Percentiles rank a stretch among this genome's conserved stretches.
Evolutionary conservation across 129 eudicot genomes (phyloP).

Genomic region (Mikania micrantha): DNA sequence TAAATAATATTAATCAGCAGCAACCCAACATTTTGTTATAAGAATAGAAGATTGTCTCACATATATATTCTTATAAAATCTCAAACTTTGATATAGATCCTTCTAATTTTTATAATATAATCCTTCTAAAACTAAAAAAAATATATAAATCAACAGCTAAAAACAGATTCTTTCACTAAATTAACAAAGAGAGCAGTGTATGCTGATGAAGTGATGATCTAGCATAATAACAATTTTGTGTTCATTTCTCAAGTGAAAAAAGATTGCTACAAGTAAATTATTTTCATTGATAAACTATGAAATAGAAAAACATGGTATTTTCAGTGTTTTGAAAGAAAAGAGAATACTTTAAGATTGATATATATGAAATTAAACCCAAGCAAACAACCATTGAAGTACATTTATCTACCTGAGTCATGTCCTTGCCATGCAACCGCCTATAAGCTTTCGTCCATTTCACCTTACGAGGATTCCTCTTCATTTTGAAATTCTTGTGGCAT

Average conservation of each 20-base stretch:
- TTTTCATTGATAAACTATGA: not conserved
- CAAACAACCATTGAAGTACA: not conserved
- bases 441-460: conserved; percentile 97
- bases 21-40: not conserved
- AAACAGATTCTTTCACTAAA: not conserved
- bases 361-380: not conserved
- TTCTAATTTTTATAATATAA: not conserved
- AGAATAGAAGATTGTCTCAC: not conserved
- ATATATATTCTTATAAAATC: not conserved
- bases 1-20: not conserved
- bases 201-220: not conserved
- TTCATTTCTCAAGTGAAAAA: not conserved
- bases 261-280: not conserved
- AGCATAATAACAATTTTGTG: not conserved
- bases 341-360: not conserved
- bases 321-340: not conserved
- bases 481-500: conserved; percentile 95
- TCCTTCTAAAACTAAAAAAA: not conserved
- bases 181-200: not conserved
- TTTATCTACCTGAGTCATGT: conserved; percentile 80
- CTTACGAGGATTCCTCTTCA: conserved; percentile 98
- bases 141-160: not conserved
- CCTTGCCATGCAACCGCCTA: conserved; percentile 85
- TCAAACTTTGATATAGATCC: not conserved
- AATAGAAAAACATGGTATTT: not conserved